Base-by-base conservation (phyloP, 495 filamentous ascomycete species). In the Talaromyces trachyspermus region DNA sequence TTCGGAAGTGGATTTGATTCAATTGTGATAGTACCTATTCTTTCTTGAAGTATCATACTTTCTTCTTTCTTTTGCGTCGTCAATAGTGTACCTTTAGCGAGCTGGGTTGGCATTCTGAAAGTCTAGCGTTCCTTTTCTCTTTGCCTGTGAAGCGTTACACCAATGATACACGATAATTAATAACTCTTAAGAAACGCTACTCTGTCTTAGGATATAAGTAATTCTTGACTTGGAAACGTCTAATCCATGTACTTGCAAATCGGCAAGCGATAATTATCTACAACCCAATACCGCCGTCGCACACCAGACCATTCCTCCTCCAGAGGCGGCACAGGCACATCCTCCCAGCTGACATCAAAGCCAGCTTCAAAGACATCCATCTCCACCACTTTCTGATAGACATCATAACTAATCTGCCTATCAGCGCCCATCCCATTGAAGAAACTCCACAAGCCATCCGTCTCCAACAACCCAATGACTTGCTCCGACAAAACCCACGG, bases 351-450 rank as follows among this genome's bases (percentile, higher is more conserved):
- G 5, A 86, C 80, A 57, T 96, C 92, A 51, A 95, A 81, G 0
- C 92, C 94, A 15, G 88, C 89, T 54, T 96, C 91, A 46, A 85
- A 81, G 30, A 95, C 61, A 69, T 98, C 91, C 72, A 95, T 80
- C 68, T 97, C 92, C 11, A 84, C 78, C 6, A 98, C 88, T 63
- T 89, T 90, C 33, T 81, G 83, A 62, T 98, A 97, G 2, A 97
- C 89, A 72, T 97, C 92, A 58, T 96, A 95, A 61, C 87, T 91
- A 43, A 95, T 82, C 57, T 85, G 79, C 20, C 91, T 73, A 70
- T 98, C 92, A 4, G 94, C 92, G 0, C 92, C 92, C 49, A 97
- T 78, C 0, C 92, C 92, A 61, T 97, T 92, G 64, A 97, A 98
- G 70, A 95, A 97, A 17, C 89, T 80, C 69, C 94, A 98, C 14